Evolutionary conservation across 1,284 basidiomycete species (phyloP).

Genomic region (Amylostereum chailletii): DNA sequence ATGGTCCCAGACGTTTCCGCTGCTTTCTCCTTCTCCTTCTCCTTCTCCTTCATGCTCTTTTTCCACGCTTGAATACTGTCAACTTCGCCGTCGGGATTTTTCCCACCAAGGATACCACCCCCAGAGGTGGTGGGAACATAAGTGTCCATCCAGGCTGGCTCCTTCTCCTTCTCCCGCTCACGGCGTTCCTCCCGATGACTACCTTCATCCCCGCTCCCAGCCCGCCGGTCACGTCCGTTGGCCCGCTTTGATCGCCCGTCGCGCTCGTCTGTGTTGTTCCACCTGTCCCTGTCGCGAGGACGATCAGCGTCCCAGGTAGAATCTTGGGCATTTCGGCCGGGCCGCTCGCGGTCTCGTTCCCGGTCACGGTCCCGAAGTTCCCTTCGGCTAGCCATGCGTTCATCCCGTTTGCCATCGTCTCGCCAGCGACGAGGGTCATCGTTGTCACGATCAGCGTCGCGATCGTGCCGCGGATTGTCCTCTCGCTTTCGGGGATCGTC

Average conservation of each 20-base stretch:
- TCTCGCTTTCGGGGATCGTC: slow-evolving; percentile 25
- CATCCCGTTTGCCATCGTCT: slow-evolving; percentile 72
- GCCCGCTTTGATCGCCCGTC: slow-evolving; percentile 51
- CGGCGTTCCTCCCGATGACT: slow-evolving; percentile 44
- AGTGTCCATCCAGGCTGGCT: slow-evolving; percentile 91
- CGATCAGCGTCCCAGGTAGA: slow-evolving; percentile 18
- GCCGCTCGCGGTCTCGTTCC: slow-evolving; percentile 24
- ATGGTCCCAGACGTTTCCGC: slow-evolving; percentile 9
- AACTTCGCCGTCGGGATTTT: slow-evolving; percentile 53
- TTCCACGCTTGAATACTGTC: slow-evolving; percentile 90
- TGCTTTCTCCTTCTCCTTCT: slow-evolving; percentile 41
- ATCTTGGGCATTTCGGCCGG: slow-evolving; percentile 17
- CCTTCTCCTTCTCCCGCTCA: slow-evolving; percentile 58
- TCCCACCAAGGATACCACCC: slow-evolving; percentile 55
- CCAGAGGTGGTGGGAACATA: slow-evolving; percentile 56
- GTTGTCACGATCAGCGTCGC: slow-evolving; percentile 30
- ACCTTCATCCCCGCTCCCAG: slow-evolving; percentile 39
- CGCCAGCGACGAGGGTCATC: slow-evolving; percentile 67
- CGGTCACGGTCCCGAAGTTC: slow-evolving; percentile 22
- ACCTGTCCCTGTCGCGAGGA: slow-evolving; percentile 37
- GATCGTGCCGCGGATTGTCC: slow-evolving; percentile 31
- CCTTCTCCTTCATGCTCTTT: slow-evolving; percentile 78
- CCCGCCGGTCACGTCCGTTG: slow-evolving; percentile 49
- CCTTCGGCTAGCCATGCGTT: slow-evolving; percentile 54
- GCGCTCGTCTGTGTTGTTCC: slow-evolving; percentile 52